Base-by-base conservation (phyloP, 352 stramenopile species). In the Thalassiosira hispida region DNA sequence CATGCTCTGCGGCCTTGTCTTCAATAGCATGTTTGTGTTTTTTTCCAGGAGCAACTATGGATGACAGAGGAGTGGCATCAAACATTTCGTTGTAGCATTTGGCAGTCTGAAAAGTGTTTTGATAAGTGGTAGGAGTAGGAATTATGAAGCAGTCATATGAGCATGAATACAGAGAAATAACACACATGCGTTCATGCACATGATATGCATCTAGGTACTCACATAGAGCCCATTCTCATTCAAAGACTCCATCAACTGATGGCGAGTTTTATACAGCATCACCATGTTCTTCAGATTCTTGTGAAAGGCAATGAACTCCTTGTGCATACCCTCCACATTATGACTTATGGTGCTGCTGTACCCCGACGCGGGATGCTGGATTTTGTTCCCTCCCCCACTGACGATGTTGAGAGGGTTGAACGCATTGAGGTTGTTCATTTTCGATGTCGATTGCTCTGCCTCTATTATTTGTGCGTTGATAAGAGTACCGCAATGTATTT, bases 71-170 rank as follows among this genome's bases (percentile, higher is more conserved):
- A 40, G 72, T 73, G 11, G 62, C 64, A 62, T 42, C 52, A 29
- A 82, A 67, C 67, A 86, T 86, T 35, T 74, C 68, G 61, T 82
- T 42, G 52, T 77, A 79, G 46, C 51, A 76, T 53, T 81, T 86
- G 53, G 78, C 78, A 25, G 78, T 77, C 72, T 84, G 40, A 38
- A 23, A 64, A 59, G 25, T 52, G 20, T 44, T 42, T 38, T 42
- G 18, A 27, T 62, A 62, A 62, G 14, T 20, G 51, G 20, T 40
- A 62, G 14, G 27, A 25, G 29, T 57, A 55, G 25, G 25, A 42
- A 71, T 27, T 62, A 29, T 44, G 14, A 55, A 12, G 35, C 35
- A 12, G n/a, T n/a, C n/a, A n/a, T n/a, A n/a, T n/a, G n/a, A n/a
- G n/a, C n/a, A n/a, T n/a, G n/a, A n/a, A n/a, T n/a, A n/a, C n/a